Percentiles rank a stretch among this genome's conserved stretches.
Evolutionary conservation across 2,329 filamentous ascomycete species (phyloP).

Genomic region (Bipolaris sorokiniana): DNA sequence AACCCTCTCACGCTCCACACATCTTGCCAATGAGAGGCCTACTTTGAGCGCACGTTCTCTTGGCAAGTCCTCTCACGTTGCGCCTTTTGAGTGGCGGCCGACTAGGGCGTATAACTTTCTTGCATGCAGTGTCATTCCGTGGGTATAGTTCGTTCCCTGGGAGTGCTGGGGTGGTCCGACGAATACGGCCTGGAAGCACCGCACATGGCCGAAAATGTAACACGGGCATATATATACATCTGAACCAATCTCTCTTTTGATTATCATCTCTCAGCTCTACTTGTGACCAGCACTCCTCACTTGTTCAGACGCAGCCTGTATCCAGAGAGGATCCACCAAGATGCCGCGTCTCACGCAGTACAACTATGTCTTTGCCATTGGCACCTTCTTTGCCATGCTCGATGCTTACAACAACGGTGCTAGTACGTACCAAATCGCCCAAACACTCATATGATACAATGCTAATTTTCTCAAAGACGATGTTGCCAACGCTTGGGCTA

Average conservation of each 20-base stretch:
- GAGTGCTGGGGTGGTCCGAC: slow-evolving; percentile 8
- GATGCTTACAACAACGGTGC: slow-evolving; percentile 82
- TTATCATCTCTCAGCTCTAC: slow-evolving; percentile 26
- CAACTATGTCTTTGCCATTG: slow-evolving; percentile 75
- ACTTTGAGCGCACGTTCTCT: slow-evolving; percentile 24
- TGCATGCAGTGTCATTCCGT: slow-evolving; percentile 12
- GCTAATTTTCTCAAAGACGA: slow-evolving; percentile 61
- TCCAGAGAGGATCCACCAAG: slow-evolving; percentile 16
- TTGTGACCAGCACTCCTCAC: slow-evolving; percentile 23
- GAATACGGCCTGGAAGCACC: slow-evolving; percentile 14
- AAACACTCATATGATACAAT: background rate
- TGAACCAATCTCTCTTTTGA: slow-evolving; percentile 14
- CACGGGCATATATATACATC: slow-evolving; percentile 33
- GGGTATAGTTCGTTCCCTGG: background rate
- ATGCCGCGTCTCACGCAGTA: slow-evolving; percentile 53
- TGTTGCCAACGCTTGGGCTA: slow-evolving; percentile 85
- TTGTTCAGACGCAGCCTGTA: slow-evolving; percentile 19
- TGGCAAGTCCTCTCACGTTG: slow-evolving; percentile 11
- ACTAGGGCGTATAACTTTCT: slow-evolving; percentile 10
- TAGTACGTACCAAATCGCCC: slow-evolving; percentile 59
- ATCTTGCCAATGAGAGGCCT: slow-evolving; percentile 21
- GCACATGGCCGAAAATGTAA: slow-evolving; percentile 19
- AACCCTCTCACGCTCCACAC: background rate
- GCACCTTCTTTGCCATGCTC: slow-evolving; percentile 76
- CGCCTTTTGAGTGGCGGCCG: slow-evolving; percentile 20